Conservation (phyloP, 192 early-diverging fungal genomes). For the Coemansia brasiliensis region DNA sequence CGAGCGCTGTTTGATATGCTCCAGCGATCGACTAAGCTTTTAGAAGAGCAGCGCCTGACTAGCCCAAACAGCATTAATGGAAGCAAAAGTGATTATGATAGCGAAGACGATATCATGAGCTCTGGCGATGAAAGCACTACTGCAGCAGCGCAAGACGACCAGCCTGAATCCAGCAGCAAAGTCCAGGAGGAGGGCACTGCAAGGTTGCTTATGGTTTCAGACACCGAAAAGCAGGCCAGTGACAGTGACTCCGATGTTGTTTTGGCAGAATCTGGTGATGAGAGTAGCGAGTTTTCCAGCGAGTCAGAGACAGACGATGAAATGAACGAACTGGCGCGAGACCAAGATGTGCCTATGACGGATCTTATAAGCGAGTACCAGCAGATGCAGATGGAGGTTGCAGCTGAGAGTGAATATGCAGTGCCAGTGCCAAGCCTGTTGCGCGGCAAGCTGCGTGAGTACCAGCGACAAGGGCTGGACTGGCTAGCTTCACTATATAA, state of each 20-base stretch:
- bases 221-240: no score
- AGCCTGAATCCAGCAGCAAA: no score
- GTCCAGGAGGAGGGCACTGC: no score
- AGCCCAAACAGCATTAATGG: background rate
- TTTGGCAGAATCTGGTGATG: no score
- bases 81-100: slow-evolving; percentile 4
- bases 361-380: slow-evolving; percentile 59
- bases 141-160: background rate
- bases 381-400: slow-evolving; percentile 22
- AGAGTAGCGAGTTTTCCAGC: background rate
- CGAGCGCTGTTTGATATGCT: slow-evolving; percentile 70
- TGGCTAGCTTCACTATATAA: slow-evolving; percentile 87
- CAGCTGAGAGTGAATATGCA: background rate
- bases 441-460: slow-evolving; percentile 74
- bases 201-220: no score
- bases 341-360: slow-evolving; percentile 66
- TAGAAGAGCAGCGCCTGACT: slow-evolving; percentile 58
- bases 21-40: slow-evolving; percentile 68
- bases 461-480: slow-evolving; percentile 80
- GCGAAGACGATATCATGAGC: no score
- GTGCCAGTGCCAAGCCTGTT: slow-evolving; percentile 59
- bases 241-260: no score
- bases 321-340: slow-evolving; percentile 57
- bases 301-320: slow-evolving; percentile 46
- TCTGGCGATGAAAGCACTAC: no score